These are phyloP conservation scores for Entonaema liquescens DNA, from an alignment of 495 filamentous ascomycete species.

Conservation along the genomic window DNA sequence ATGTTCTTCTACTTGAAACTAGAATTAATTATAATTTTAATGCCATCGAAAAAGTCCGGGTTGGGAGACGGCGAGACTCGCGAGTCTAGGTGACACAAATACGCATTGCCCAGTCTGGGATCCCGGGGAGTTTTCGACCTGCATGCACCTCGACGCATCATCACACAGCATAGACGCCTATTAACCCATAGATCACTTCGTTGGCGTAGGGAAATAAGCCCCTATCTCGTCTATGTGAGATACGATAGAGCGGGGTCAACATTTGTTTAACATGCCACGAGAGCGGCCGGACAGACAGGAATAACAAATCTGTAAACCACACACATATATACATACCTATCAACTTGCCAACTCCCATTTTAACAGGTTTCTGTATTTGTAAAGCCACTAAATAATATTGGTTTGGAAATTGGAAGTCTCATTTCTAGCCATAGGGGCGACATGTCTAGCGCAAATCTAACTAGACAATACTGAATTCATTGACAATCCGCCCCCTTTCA, in stretches of 20 bases:
- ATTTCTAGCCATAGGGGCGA: not conserved
- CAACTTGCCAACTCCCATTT: too few species aligned
- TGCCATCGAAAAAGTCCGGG: not conserved
- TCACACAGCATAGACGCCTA: slow-evolving; percentile 1
- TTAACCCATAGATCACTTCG: not conserved
- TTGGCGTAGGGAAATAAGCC: slow-evolving; percentile 19
- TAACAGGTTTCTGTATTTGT: not conserved
- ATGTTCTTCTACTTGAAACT: not conserved
- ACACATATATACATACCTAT: too few species aligned
- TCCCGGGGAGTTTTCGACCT: slow-evolving; percentile 24
- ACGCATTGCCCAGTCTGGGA: not conserved
- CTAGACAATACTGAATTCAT: slow-evolving; percentile 6
- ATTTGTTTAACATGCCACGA: not conserved
- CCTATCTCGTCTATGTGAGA: not conserved
- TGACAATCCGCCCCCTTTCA: not conserved
- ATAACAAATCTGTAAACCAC: not conserved
- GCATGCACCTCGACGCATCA: slow-evolving; percentile 6
- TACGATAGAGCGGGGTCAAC: slow-evolving; percentile 7
- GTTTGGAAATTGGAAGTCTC: not conserved
- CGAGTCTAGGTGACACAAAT: not conserved
- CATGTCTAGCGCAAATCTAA: not conserved
- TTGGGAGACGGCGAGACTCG: not conserved
- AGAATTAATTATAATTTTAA: too few species aligned
- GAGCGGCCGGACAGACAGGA: not conserved
- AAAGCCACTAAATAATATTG: not conserved